phyloP scores from a whole-genome alignment of 169 alveolate genomes.

The Plasmodium relictum region DNA sequence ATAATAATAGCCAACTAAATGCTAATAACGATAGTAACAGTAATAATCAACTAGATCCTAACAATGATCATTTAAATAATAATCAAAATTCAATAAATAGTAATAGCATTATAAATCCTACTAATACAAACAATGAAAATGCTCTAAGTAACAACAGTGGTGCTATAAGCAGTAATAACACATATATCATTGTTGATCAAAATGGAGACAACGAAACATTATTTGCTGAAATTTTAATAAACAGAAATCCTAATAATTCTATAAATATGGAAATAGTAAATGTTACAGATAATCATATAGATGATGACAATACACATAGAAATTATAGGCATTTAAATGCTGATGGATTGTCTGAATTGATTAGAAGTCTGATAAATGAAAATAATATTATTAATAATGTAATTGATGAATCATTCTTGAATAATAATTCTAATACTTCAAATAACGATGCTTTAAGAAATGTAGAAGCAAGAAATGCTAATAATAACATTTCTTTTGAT shows the following conservation, averaged over 20 bases:
- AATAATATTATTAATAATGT: constrained; percentile 36
- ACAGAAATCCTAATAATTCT: constrained; percentile 23
- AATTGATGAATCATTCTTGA: constrained; percentile 24
- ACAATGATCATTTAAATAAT: neutral
- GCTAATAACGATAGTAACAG: neutral
- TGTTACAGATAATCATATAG: constrained; percentile 14
- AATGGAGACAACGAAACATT: constrained; percentile 61
- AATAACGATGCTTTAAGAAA: neutral
- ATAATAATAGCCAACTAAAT: neutral
- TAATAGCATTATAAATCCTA: neutral
- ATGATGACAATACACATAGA: constrained; percentile 4
- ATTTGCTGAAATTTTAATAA: constrained; percentile 53
- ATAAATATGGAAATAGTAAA: constrained; percentile 54
- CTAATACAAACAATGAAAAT: neutral
- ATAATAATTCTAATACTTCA: neutral
- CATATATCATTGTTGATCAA: constrained; percentile 59
- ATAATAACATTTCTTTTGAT: constrained; percentile 36
- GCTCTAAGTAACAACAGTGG: neutral
- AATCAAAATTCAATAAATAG: neutral
- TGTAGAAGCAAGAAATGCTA: neutral
- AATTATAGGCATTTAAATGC: constrained; percentile 35
- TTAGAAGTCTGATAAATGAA: constrained; percentile 22
- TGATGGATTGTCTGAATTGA: constrained; percentile 54
- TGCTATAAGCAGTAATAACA: neutral
- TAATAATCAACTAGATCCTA: neutral